Evolutionary conservation across 257 asterid genomes (phyloP), one percentile per base, ranked within the genome.

Genomic region (Solanum corneliomulleri): DNA sequence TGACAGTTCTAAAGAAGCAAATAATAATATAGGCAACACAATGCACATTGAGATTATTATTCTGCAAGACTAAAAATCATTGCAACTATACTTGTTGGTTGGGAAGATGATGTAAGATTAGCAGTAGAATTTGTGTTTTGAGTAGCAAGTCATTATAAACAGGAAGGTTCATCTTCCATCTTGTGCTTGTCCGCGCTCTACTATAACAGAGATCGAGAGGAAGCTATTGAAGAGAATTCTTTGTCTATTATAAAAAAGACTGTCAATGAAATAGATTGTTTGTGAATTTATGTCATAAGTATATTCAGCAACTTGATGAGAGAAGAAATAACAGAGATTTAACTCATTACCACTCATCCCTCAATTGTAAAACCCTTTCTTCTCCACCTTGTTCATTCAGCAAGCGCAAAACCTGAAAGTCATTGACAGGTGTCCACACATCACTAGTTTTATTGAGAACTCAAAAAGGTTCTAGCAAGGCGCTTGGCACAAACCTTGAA

Each of bases 381-480:
- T 92, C 94, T 91, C 99, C 98, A 87, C 92, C 93, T 89, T 93
- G 94, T 89, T 97, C 99, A 88, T 95, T 94, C 89, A 97, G 89
- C 88, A 97, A 92, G 87, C 94, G 98, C 90, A 95, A 85, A 85
- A 90, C 93, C 99, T 97, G 92, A 71, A 88, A 87, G 87, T 81
- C 90, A 83, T 47, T 60, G 75, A 37, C 60, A 56, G 88, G 41
- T 84, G 75, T 86, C 68, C 49, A 81, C 37, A 86, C 29, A 23
- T 89, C 47, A 81, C 82, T 84, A 64, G 90, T 82, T 82, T 58
- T 70, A 82, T 29, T 31, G 39, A 83, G 39, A 87, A 75, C 81
- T 69, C 86, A 86, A 35, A 84, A 91, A 88, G 78, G 85, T 81
- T 58, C 64, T 82, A 72, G 89, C 58, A 88, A 45, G 31, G 82